Percentiles rank a stretch among this genome's conserved stretches.
These are phyloP conservation scores for Cucumis hystrix DNA, from an alignment of 306 rosid species.

Conservation along the genomic window DNA sequence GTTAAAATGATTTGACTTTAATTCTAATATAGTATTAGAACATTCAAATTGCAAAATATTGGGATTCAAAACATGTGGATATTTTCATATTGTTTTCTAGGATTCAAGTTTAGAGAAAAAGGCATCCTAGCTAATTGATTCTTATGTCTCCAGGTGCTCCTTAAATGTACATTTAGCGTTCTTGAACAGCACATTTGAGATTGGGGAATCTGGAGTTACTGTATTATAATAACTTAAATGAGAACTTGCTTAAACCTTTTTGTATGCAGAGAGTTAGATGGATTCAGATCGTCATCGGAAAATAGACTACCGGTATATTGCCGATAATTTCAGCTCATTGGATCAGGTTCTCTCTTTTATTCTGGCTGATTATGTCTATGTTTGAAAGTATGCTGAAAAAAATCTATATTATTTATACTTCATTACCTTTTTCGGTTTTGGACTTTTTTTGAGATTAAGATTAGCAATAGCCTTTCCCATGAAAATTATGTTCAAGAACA, in stretches of 20 bases:
- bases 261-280: slow-evolving; percentile 11
- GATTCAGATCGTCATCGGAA: slow-evolving; percentile 14
- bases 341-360: slow-evolving; percentile 47
- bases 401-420: not conserved
- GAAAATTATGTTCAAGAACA: not conserved
- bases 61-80: not conserved
- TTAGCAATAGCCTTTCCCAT: not conserved
- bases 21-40: not conserved
- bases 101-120: not conserved
- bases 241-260: slow-evolving; percentile 3
- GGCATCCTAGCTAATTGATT: not conserved
- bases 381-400: not conserved
- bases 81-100: not conserved
- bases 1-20: not conserved
- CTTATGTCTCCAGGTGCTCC: not conserved
- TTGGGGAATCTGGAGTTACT: slow-evolving; percentile 46
- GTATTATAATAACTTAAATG: slow-evolving; percentile 17
- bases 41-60: not conserved
- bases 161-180: not conserved
- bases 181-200: slow-evolving; percentile 9
- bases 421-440: not conserved
- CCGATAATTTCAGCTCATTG: slow-evolving; percentile 66
- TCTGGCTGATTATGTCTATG: not conserved
- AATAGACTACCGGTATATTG: slow-evolving; percentile 28
- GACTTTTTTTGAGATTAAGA: not conserved